Percentiles rank a stretch among this genome's conserved stretches.
These are phyloP conservation scores for Xylaria scruposa DNA, from an alignment of 495 filamentous ascomycete species.

Conservation along the genomic window DNA sequence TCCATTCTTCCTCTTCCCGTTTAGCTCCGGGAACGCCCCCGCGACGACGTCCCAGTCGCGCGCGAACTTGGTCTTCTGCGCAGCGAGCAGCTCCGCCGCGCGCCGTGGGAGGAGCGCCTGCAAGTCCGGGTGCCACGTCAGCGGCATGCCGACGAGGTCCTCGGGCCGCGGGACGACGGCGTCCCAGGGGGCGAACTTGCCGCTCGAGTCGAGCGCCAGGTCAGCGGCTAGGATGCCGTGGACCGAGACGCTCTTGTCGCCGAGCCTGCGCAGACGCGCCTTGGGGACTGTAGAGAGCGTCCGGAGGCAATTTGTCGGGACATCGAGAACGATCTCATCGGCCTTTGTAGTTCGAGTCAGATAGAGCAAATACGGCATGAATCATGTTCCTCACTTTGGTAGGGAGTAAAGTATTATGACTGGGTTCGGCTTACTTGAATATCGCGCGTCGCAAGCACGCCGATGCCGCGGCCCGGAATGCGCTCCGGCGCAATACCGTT, in stretches of 20 bases:
- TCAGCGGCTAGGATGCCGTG: conserved; percentile 77
- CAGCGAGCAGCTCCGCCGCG: conserved; percentile 58
- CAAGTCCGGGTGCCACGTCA: conserved; percentile 66
- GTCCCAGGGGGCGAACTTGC: conserved; percentile 61
- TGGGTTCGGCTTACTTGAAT: conserved; percentile 60
- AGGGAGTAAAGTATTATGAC: background rate
- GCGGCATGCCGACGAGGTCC: conserved; percentile 70
- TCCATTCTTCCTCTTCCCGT: conserved; percentile 40
- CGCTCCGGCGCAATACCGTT: conserved; percentile 64
- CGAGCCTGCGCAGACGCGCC: conserved; percentile 49
- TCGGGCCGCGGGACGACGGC: conserved; percentile 68
- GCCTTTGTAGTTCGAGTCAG: conserved; percentile 39
- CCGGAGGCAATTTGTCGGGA: conserved; percentile 69
- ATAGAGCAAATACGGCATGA: too few species aligned
- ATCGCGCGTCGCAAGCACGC: conserved; percentile 70
- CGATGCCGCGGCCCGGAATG: conserved; percentile 72
- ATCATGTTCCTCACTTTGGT: background rate
- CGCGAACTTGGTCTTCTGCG: conserved; percentile 68
- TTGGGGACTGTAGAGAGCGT: conserved; percentile 66
- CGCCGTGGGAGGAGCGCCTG: conserved; percentile 55
- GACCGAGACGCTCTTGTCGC: conserved; percentile 60
- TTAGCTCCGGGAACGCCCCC: conserved; percentile 59
- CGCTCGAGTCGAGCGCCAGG: conserved; percentile 59
- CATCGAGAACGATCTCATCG: conserved; percentile 63
- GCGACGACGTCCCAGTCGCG: conserved; percentile 64